Conservation (phyloP, 1,139 yeast species). For the Debaryomyces subglobosus region DNA sequence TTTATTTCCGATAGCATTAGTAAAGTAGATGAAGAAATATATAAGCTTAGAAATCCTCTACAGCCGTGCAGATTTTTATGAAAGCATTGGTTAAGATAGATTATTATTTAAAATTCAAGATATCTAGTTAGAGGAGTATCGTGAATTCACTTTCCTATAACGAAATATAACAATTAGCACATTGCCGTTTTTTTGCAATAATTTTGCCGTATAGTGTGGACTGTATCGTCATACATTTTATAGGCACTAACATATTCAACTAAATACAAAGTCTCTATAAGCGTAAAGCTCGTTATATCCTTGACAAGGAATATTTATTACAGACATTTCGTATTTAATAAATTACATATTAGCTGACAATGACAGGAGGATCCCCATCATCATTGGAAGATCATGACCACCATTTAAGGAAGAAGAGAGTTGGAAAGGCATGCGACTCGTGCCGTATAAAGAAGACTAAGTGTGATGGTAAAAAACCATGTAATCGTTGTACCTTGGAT, state of each 20-base stretch:
- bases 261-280: background rate
- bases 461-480: slow-evolving; percentile 80
- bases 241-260: background rate
- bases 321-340: background rate
- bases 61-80: background rate
- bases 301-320: background rate
- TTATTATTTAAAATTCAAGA: background rate
- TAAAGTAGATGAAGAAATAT: background rate
- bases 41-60: slow-evolving; percentile 1
- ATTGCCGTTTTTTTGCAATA: background rate
- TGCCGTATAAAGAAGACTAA: slow-evolving; percentile 76
- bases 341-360: background rate
- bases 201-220: background rate
- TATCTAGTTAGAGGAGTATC: background rate
- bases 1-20: background rate
- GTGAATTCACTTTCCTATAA: background rate
- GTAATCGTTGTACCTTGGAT: slow-evolving; percentile 67
- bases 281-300: background rate
- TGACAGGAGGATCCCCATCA: slow-evolving; percentile 13
- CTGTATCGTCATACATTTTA: background rate
- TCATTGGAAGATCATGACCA: slow-evolving; percentile 14
- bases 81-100: background rate
- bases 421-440: slow-evolving; percentile 81
- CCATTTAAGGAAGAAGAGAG: slow-evolving; percentile 59
- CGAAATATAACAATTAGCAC: background rate